Evolutionary conservation across 1,139 yeast genomes (phyloP), one percentile per base, ranked within the genome.

Genomic region (Taphrina wiesneri): DNA sequence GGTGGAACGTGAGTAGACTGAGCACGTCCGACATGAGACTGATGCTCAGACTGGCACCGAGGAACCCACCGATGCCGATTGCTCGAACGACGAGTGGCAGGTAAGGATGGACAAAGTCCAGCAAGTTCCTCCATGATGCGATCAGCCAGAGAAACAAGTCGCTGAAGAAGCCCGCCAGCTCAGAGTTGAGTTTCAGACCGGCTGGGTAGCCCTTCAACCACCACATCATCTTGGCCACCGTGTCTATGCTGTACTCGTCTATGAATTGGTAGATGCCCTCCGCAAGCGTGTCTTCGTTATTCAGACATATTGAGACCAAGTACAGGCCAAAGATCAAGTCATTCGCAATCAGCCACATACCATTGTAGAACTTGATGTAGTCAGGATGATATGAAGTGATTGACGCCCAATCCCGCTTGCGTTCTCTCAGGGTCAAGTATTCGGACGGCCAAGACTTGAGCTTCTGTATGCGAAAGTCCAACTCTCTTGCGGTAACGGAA

Each of bases 191-290:
- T 74, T 95, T 95, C 73, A 95, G 86, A 1, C 99, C 99, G 9
- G 96, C 97, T 0, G 99, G 99, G 74, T 93, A 89, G 70, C 84
- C 84, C 78, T 92, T 90, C 41, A 95, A 80, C 95, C 96, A 88
- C 1, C 79, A 71, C 13, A 92, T 85, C 36, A 87, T 76, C 1
- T 74, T 71, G 47, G 81, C 78, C 61, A 87, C 76, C 45, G 77
- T 63, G 46, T 67, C 77, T 28, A 75, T 73, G 1, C 83, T 77
- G 7, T 86, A 68, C 0, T 73, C 63, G 26, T 75, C 73, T 13
- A 70, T 70, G 53, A 51, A 0, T 74, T 77, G 46, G 25, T 63
- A 65, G 43, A 67, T 36, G n/a, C 43, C 45, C 26, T 49, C 63
- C 2, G 67, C 67, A 11, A 68, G 34, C 5, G 28, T 23, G 3